Evolutionary conservation across 2,329 filamentous ascomycete genomes (phyloP).

Genomic region (Cercospora sp.): DNA sequence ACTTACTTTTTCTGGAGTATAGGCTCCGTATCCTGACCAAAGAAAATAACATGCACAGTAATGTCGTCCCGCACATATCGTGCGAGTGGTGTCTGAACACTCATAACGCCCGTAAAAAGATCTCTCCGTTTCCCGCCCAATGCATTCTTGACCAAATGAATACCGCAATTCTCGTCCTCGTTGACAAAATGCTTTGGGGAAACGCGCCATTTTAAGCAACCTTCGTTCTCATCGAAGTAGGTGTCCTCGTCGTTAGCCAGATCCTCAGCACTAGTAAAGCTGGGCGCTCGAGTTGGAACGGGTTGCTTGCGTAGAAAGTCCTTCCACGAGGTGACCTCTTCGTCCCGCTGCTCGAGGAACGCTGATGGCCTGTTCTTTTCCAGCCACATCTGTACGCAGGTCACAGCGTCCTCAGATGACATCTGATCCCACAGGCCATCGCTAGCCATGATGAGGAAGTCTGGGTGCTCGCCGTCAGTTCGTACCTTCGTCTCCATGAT

Average conservation of each 20-base stretch:
- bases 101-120: conserved; percentile 45
- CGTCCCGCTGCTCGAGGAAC: conserved; percentile 24
- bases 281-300: conserved; percentile 11
- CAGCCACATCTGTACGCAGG: conserved; percentile 58
- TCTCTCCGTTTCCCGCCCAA: conserved; percentile 51
- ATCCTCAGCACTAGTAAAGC: conserved; percentile 18
- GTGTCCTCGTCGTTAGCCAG: conserved; percentile 38
- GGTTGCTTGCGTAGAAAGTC: conserved; percentile 11
- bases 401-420: conserved; percentile 38
- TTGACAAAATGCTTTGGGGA: conserved; percentile 50
- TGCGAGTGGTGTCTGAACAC: conserved; percentile 37
- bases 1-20: conserved; percentile 3
- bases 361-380: conserved; percentile 39
- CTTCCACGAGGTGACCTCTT: conserved; percentile 6
- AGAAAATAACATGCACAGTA: conserved; percentile 57
- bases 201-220: conserved; percentile 45
- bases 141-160: conserved; percentile 55
- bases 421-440: conserved; percentile 62
- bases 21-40: conserved; percentile 40
- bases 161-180: conserved; percentile 54
- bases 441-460: conserved; percentile 66
- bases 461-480: conserved; percentile 42
- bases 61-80: conserved; percentile 53
- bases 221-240: conserved; percentile 40
- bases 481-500: conserved; percentile 59